A percentile compares a stretch with the other conserved stretches of the same genome.
These are phyloP conservation scores for Hordeum marinum DNA, from an alignment of 176 grass and related monocot species.

Conservation along the genomic window DNA sequence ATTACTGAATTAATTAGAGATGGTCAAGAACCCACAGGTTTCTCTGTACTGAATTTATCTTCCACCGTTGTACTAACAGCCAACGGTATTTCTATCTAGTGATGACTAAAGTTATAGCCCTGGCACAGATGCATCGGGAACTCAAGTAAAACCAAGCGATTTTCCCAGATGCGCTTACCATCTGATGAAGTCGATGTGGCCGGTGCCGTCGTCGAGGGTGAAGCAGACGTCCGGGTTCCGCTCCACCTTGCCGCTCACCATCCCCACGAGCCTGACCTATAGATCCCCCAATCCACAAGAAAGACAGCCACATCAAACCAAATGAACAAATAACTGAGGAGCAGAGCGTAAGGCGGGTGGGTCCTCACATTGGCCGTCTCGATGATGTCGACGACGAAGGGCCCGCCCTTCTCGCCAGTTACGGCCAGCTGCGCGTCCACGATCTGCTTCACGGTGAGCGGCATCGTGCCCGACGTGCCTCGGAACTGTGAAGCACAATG, in stretches of 20 bases:
- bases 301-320: background rate
- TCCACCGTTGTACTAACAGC: no score
- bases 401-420: conserved; percentile 44
- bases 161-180: conserved; percentile 28
- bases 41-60: no score
- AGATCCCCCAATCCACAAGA: background rate
- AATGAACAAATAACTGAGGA: background rate
- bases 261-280: conserved; percentile 64
- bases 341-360: background rate
- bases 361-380: conserved; percentile 54
- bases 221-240: conserved; percentile 59
- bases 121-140: background rate
- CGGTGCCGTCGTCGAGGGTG: conserved; percentile 82
- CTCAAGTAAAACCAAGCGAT: background rate
- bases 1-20: no score
- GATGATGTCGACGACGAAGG: conserved; percentile 53
- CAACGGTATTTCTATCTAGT: no score
- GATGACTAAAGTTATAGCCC: no score
- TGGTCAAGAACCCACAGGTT: no score
- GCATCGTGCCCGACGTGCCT: conserved; percentile 43
- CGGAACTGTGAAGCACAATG: conserved; percentile 35
- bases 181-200: conserved; percentile 79
- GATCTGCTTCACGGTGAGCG: conserved; percentile 83
- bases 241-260: conserved; percentile 67
- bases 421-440: conserved; percentile 53